A percentile compares a stretch with the other conserved stretches of the same genome.
Conservation (phyloP, 768 basidiomycete species). For the Clavaria fumosa region DNA sequence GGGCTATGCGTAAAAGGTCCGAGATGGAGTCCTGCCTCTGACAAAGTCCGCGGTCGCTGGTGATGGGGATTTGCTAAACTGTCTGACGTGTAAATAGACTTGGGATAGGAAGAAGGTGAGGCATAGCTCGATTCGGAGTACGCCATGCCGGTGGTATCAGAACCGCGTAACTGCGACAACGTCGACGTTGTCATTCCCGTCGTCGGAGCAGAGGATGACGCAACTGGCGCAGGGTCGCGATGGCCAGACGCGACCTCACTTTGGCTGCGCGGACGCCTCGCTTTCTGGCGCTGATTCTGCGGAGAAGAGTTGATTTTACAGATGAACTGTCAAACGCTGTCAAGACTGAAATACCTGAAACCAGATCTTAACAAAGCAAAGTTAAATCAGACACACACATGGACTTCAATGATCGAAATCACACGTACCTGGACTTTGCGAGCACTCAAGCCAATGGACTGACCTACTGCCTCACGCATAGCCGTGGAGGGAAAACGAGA, state of each 20-base stretch:
- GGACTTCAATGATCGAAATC: conserved; percentile 2
- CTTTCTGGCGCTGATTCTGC: conserved; percentile 82
- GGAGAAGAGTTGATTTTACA: conserved; percentile 10
- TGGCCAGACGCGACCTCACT: conserved; percentile 35
- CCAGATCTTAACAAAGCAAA: conserved; percentile 48
- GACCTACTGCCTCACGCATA: conserved; percentile 77
- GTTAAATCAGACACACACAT: conserved; percentile 10
- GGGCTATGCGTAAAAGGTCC: conserved; percentile 13
- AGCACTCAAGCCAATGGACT: conserved; percentile 76
- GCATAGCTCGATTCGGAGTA: no score
- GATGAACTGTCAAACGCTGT: conserved; percentile 12
- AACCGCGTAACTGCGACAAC: no score
- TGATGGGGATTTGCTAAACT: conserved; percentile 15
- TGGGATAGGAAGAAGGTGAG: no score
- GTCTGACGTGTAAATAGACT: no score
- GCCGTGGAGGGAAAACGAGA: conserved; percentile 83
- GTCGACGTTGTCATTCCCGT: no score
- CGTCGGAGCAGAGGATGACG: conserved; percentile 22
- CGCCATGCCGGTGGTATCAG: no score
- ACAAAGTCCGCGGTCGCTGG: not conserved
- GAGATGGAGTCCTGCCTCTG: not conserved
- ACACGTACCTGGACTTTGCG: conserved; percentile 74
- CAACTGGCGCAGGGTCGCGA: conserved; percentile 49
- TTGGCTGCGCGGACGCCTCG: conserved; percentile 56
- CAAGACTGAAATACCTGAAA: conserved; percentile 49